Evolutionary conservation across 306 rosid genomes (phyloP), one percentile per base, ranked within the genome.

Genomic region (Castanospermum australe): DNA sequence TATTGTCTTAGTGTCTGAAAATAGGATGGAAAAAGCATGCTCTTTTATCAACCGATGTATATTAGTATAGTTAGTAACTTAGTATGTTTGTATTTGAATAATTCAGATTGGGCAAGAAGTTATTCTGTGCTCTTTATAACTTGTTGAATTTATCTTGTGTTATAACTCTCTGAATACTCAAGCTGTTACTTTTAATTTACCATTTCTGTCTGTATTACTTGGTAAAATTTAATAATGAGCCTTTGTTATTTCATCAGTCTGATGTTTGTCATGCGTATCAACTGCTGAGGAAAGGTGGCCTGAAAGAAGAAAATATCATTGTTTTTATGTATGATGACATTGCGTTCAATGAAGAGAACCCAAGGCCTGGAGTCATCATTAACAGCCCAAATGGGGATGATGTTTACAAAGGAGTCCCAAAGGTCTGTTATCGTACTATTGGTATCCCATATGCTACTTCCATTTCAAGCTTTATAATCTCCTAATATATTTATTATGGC

Each of bases 221-320:
- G 69, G 59, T 76, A 67, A 11, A 75, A 60, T 47, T 41, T 15
- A 33, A 36, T 0, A 18, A 64, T 61, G 54, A 15, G 8, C 13
- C 14, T 41, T 36, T 21, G 0, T 9, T 21, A 5, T 79, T 73
- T 81, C 2, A 33, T 28, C 84, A 96, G 99, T 79, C 99, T 30
- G 99, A 96, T 84, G 83, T 96, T 52, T 96, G 96, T 59, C 99
- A 96, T 82, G 99, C 99, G n/a, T 96, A 96, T 86, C 98, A 96
- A 89, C 75, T 96, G 41, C 71, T 96, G 86, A 89, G 74, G 77
- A 89, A 83, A 82, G 94, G 93, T 30, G 99, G 99, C 8, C 63
- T 96, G 75, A 96, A 90, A 84, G 98, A 96, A 35, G 99, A 96
- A 68, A 96, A 96, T 73, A 96, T 96, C 39, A 24, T 96, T 24